phyloP scores from a whole-genome alignment of 352 stramenopile genomes.

The Blastocystis sp. region DNA sequence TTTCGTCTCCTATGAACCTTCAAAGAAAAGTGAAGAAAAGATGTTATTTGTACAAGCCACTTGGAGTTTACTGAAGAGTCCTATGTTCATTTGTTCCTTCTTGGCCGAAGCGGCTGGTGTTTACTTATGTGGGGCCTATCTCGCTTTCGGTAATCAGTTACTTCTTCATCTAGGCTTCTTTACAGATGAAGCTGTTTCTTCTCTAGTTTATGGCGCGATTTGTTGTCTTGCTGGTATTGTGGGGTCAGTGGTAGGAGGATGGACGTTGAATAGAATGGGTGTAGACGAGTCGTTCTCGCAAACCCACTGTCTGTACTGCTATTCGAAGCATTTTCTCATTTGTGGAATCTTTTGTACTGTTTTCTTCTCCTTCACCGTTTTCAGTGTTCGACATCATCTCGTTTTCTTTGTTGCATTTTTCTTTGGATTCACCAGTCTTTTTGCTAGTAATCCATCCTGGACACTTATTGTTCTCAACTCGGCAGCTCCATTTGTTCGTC shows the following conservation, averaged over 20 bases:
- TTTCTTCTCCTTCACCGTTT: neutral
- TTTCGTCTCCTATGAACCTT: neutral
- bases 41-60: neutral
- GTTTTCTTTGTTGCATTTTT: neutral
- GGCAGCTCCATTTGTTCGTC: neutral
- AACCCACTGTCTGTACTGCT: neutral
- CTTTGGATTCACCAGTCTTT: neutral
- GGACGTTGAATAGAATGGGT: neutral
- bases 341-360: neutral
- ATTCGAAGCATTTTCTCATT: neutral
- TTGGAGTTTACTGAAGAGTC: neutral
- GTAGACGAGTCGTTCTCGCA: neutral
- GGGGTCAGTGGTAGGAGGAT: neutral
- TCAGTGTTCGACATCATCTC: neutral
- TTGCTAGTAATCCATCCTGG: slow-evolving; percentile 7
- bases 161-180: neutral
- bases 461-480: slow-evolving; percentile 4
- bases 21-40: neutral
- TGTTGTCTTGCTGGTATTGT: neutral
- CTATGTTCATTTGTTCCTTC: neutral
- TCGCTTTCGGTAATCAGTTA: neutral
- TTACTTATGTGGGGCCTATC: neutral
- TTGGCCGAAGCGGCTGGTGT: neutral
- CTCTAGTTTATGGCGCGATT: neutral
- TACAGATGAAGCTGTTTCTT: neutral